A percentile compares a stretch with the other conserved stretches of the same genome.
These are phyloP conservation scores for Malassezia nana DNA, from an alignment of 1,284 basidiomycete species.

Conservation along the genomic window DNA sequence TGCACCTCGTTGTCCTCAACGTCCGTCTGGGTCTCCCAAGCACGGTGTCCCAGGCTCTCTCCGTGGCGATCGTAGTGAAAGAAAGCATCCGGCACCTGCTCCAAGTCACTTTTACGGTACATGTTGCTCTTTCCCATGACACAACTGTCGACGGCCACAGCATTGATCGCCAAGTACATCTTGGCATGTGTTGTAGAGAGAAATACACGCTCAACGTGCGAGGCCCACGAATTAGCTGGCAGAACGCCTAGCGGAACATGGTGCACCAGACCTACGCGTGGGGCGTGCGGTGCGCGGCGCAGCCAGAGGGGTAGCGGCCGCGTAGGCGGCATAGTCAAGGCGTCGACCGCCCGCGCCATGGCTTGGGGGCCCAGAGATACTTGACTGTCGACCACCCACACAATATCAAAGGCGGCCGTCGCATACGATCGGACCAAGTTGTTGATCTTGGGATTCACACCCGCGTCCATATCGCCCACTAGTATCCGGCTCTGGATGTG, in stretches of 20 bases:
- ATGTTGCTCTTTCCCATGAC: conserved; percentile 95
- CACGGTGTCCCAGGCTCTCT: conserved; percentile 34
- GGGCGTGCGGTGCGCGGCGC: conserved; percentile 21
- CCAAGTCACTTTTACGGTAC: conserved; percentile 78
- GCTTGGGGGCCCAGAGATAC: conserved; percentile 70
- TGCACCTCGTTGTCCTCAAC: conserved; percentile 1
- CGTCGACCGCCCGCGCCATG: conserved; percentile 72
- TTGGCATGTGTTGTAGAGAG: conserved; percentile 95
- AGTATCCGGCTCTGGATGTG: conserved; percentile 30
- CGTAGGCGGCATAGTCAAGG: conserved; percentile 51
- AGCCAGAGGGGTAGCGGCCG: conserved; percentile 29
- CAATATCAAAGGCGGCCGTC: conserved; percentile 69
- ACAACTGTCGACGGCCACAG: conserved; percentile 75
- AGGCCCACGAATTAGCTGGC: conserved; percentile 56
- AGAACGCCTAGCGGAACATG: conserved; percentile 83
- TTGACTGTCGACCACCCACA: conserved; percentile 96
- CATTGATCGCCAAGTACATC: conserved; percentile 95
- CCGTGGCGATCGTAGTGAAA: conserved; percentile 28
- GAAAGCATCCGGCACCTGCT: conserved; percentile 50
- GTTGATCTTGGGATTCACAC: conserved; percentile 96
- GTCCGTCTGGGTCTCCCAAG: conserved; percentile 26
- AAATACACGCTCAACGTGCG: conserved; percentile 82
- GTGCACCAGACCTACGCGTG: conserved; percentile 71
- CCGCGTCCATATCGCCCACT: conserved; percentile 53
- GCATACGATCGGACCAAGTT: conserved; percentile 76